Percentiles rank a stretch among this genome's conserved stretches.
phyloP scores from a whole-genome alignment of 148 eudicot genomes.

The Linanthus parryae region DNA sequence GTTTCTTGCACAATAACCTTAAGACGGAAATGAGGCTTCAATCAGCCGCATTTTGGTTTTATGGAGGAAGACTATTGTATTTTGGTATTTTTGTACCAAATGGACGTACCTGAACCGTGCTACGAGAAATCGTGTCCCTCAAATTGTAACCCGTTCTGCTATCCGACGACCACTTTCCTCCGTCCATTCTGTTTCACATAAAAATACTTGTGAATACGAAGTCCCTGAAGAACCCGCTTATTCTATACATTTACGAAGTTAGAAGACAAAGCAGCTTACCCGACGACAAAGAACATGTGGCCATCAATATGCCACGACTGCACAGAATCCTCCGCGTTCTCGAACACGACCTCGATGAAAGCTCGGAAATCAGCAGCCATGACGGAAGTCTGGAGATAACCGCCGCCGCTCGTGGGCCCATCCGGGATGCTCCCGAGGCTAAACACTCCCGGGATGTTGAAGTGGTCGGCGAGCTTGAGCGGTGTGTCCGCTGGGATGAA shows the following conservation, averaged over 20 bases:
- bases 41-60: too few species aligned
- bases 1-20: too few species aligned
- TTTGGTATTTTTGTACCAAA: too few species aligned
- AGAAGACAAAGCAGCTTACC: background rate
- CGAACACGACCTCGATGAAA: constrained; percentile 3
- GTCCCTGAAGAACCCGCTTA: too few species aligned
- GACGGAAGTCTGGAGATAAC: constrained; percentile 5
- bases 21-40: too few species aligned
- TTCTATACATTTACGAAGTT: too few species aligned
- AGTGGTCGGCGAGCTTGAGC: constrained; percentile 2
- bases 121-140: too few species aligned
- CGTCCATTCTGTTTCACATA: constrained; percentile 17
- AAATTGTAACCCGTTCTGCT: constrained; percentile 17
- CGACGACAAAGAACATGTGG: background rate
- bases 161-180: constrained; percentile 19
- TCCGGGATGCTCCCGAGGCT: constrained; percentile 4
- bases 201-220: too few species aligned
- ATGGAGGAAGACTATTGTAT: too few species aligned
- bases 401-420: background rate
- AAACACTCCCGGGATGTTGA: constrained; percentile 1
- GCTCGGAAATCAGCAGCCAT: constrained; percentile 7
- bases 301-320: constrained; percentile 8
- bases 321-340: background rate
- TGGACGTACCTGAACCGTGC: too few species aligned
- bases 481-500: constrained; percentile 2